A percentile compares a stretch with the other conserved stretches of the same genome.
phyloP scores from a whole-genome alignment of 1,139 yeast genomes.

The Nakaseomyces nivariensis region DNA sequence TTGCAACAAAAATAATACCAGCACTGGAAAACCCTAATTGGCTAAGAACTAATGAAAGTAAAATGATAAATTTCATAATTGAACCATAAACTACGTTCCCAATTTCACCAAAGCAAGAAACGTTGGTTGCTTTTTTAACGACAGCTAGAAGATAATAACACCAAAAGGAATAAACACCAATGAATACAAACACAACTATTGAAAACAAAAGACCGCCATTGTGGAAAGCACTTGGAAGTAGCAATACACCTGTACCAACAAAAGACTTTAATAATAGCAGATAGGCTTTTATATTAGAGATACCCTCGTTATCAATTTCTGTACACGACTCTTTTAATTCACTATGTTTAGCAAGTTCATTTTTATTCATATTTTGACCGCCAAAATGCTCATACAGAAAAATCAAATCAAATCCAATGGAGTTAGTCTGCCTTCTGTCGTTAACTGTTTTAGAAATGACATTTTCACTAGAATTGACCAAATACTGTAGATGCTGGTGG shows the following conservation, averaged over 20 bases:
- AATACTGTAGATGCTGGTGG: not conserved
- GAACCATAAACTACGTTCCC: constrained; percentile 55
- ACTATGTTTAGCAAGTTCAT: not conserved
- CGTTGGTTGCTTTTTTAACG: constrained; percentile 46
- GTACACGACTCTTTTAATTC: not conserved
- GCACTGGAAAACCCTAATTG: constrained; percentile 76
- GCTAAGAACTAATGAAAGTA: constrained; percentile 53
- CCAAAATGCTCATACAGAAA: not conserved
- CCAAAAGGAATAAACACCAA: constrained; percentile 59
- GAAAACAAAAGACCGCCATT: constrained; percentile 66
- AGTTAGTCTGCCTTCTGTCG: not conserved
- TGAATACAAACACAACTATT: constrained; percentile 40
- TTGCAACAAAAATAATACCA: constrained; percentile 65
- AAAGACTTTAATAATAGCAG: constrained; percentile 60
- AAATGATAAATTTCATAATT: constrained; percentile 47
- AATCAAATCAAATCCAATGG: not conserved
- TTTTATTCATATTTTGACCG: not conserved
- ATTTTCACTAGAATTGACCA: not conserved
- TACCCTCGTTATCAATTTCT: constrained; percentile 38
- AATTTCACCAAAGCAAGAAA: constrained; percentile 69
- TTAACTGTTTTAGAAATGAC: not conserved
- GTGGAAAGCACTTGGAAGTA: constrained; percentile 61
- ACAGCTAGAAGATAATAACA: constrained; percentile 56
- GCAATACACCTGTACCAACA: constrained; percentile 69
- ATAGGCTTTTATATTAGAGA: constrained; percentile 58